Conservation (phyloP, 768 basidiomycete species). For the Tylopilus felleus region DNA sequence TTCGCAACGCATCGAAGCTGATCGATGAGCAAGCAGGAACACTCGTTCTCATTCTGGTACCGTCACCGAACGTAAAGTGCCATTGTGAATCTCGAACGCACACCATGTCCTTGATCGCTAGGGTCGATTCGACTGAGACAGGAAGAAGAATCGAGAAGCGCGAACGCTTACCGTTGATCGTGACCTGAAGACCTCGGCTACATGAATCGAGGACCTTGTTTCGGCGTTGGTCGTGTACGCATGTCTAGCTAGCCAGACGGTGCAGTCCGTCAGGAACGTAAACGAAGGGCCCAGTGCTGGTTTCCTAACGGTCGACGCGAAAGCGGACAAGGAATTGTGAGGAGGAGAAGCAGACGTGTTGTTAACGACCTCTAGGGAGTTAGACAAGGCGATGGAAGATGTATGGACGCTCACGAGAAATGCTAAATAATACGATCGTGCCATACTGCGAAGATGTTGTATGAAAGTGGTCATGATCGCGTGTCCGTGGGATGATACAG, state of each 20-base stretch:
- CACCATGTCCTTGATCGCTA: constrained; percentile 41
- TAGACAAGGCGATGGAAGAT: background rate
- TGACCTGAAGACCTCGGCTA: constrained; percentile 43
- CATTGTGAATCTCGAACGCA: constrained; percentile 37
- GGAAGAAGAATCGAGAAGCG: background rate
- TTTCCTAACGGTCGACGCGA: constrained; percentile 44
- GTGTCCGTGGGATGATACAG: constrained; percentile 70
- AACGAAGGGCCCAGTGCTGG: constrained; percentile 78
- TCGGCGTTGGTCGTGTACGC: constrained; percentile 13
- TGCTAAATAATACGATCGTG: constrained; percentile 42
- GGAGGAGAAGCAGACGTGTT: constrained; percentile 39
- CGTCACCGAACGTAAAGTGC: constrained; percentile 21
- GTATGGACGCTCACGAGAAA: constrained; percentile 47
- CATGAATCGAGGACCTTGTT: constrained; percentile 24
- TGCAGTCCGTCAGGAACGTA: constrained; percentile 66
- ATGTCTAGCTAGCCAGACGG: constrained; percentile 58
- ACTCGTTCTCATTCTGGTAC: background rate
- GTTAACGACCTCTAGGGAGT: constrained; percentile 54
- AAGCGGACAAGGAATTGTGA: constrained; percentile 33
- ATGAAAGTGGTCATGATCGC: constrained; percentile 71
- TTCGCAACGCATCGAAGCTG: background rate
- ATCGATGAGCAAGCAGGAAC: background rate
- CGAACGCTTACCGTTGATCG: constrained; percentile 35
- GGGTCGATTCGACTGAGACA: background rate
- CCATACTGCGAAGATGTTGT: constrained; percentile 53